These are phyloP conservation scores for Nigrospora osmanthi DNA, from an alignment of 2,329 filamentous ascomycete species.

Conservation along the genomic window DNA sequence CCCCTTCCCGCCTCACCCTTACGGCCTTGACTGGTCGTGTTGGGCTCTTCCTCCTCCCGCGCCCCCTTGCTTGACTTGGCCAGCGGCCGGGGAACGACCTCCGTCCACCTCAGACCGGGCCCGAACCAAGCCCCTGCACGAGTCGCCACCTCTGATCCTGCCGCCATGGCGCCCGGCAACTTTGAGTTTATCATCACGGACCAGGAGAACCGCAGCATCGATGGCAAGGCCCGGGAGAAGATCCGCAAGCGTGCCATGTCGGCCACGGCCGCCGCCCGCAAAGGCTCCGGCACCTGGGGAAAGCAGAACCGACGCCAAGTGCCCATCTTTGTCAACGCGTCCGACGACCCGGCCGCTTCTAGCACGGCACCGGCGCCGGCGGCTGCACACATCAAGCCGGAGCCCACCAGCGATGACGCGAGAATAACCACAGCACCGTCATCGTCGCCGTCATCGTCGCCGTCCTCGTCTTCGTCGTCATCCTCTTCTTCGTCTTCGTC, in stretches of 20 bases:
- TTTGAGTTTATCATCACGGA: constrained; percentile 1
- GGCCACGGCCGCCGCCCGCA: constrained; percentile 3
- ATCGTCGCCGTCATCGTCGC: background rate
- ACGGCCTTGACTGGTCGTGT: too few relatives aligned
- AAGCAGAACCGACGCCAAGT: constrained; percentile 5
- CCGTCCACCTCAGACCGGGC: too few relatives aligned
- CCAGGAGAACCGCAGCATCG: constrained; percentile 1
- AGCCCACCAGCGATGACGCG: background rate
- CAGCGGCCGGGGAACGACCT: too few relatives aligned
- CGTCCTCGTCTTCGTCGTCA: background rate
- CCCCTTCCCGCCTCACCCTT: too few relatives aligned
- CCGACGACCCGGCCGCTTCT: background rate
- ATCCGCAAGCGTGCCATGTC: constrained; percentile 5
- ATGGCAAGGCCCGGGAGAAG: background rate
- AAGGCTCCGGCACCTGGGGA: constrained; percentile 3
- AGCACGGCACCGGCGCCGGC: background rate
- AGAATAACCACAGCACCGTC: background rate
- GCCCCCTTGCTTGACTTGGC: too few relatives aligned
- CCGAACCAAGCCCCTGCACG: too few relatives aligned
- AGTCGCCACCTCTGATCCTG: too few relatives aligned
- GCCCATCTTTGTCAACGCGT: background rate
- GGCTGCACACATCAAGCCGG: background rate
- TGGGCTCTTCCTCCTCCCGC: too few relatives aligned
- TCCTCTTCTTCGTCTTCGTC: background rate
- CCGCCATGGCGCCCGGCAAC: background rate